These are phyloP conservation scores for Rhizophagus prolifer DNA, from an alignment of 192 early-diverging fungal genomes.

Conservation along the genomic window DNA sequence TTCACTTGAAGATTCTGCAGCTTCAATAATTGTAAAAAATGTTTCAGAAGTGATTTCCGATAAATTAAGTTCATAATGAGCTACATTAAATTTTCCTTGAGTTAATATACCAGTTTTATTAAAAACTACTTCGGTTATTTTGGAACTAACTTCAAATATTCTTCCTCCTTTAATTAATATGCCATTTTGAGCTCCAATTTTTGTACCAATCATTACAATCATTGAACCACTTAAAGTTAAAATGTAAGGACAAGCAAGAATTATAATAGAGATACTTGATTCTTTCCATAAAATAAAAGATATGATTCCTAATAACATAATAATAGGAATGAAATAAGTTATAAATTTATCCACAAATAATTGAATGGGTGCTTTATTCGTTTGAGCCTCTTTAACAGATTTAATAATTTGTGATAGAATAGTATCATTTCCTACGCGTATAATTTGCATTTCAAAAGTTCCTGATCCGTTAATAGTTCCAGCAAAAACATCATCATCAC, in stretches of 20 bases:
- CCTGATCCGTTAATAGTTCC: constrained; percentile 93
- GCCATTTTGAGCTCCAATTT: constrained; percentile 89
- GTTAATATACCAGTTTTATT: constrained; percentile 99
- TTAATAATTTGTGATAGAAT: constrained; percentile 89
- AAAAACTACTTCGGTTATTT: constrained; percentile 85
- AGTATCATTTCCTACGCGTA: constrained; percentile 86
- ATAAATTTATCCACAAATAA: constrained; percentile 83
- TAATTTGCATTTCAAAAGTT: constrained; percentile 77
- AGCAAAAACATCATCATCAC: constrained; percentile 72
- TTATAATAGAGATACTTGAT: constrained; percentile 89
- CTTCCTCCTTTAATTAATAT: constrained; percentile 95
- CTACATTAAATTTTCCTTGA: constrained; percentile 63
- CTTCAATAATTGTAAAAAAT: constrained; percentile 66
- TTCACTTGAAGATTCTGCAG: constrained; percentile 81
- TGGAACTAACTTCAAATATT: constrained; percentile 75
- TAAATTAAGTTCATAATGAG: constrained; percentile 41
- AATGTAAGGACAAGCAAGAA: constrained; percentile 95
- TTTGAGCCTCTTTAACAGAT: constrained; percentile 91
- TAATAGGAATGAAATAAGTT: constrained; percentile 85
- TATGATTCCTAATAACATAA: constrained; percentile 68
- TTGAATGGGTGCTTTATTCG: constrained; percentile 93
- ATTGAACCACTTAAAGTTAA: constrained; percentile 95
- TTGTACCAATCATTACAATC: constrained; percentile 97
- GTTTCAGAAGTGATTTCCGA: constrained; percentile 42
- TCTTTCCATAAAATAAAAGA: constrained; percentile 83